Evolutionary conservation across 495 filamentous ascomycete genomes (phyloP), one percentile per base, ranked within the genome.

Genomic region (Trichoderma erinaceum): DNA sequence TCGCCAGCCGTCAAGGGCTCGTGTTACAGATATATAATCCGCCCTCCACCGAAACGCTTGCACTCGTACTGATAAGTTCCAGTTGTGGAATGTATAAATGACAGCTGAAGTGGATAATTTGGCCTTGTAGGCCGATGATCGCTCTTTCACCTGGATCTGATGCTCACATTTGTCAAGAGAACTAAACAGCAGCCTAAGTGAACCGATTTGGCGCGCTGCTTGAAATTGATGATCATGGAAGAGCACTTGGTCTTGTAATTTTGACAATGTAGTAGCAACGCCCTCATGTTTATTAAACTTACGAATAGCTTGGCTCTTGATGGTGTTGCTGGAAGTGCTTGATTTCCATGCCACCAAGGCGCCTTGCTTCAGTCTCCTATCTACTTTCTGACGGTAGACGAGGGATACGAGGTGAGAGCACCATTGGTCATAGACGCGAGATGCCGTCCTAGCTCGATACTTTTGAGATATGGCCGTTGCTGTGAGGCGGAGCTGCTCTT

Each of bases 31-130:
- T 1, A 50, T 25, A 25, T 25, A 66, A 25, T 66, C 65, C 7
- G n/a, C 27, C 43, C 65, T 46, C 65, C 65, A 66, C 32, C 27
- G 41, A 32, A 66, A 50, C 11, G 65, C 65, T 32, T 66, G 65
- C 18, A 46, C 65, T 29, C 65, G 41, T 44, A 23, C 41, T 16
- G 10, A 46, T 15, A 66, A 15, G 25, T 46, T 46, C 65, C 65
- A 66, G 25, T 46, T 44, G 5, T 50, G n/a, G n/a, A 50, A 66
- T 18, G 27, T 21, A 8, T 23, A n/a, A n/a, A 43, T 27, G 15
- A 46, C 21, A 3, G 41, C 29, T 12, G 41, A 23, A 15, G 29
- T 13, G 2, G 25, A 32, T 13, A 23, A 7, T 21, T 16, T 32
- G n/a, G 11, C 18, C 21, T 44, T n/a, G 32, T 66, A 66, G 16